These are phyloP conservation scores for Corchorus olitorius DNA, from an alignment of 345 rosid genomes.

Conservation along the genomic window DNA sequence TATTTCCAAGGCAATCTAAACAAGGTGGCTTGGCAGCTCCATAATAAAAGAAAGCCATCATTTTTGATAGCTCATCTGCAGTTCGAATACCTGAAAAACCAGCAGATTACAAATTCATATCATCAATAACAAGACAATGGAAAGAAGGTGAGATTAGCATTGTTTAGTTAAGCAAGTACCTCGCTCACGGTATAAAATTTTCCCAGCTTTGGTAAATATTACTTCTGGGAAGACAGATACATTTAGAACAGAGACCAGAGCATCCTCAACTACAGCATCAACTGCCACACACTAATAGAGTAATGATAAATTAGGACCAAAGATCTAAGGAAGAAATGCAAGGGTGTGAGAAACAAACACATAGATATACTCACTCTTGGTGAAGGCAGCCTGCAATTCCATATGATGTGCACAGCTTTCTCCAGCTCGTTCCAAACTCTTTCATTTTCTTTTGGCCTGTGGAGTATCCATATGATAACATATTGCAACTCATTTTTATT, in stretches of 20 bases:
- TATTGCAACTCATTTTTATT: not conserved
- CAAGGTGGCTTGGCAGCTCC: conserved; percentile 88
- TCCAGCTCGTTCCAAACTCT: conserved; percentile 60
- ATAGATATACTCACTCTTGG: conserved; percentile 62
- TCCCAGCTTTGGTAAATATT: conserved; percentile 86
- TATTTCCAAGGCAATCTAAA: conserved; percentile 33
- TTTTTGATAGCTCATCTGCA: conserved; percentile 78
- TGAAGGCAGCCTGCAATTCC: conserved; percentile 91
- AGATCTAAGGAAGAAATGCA: not conserved
- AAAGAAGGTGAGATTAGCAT: not conserved
- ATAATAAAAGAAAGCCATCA: conserved; percentile 88
- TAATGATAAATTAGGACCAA: conserved; percentile 21
- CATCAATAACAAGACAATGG: not conserved
- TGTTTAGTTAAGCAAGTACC: conserved; percentile 40
- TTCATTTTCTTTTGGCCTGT: conserved; percentile 81
- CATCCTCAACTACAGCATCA: conserved; percentile 73
- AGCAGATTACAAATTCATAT: conserved; percentile 11
- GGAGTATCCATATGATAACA: conserved; percentile 10
- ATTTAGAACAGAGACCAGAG: conserved; percentile 68
- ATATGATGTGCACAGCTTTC: conserved; percentile 85
- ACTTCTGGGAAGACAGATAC: conserved; percentile 72
- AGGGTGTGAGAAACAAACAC: conserved; percentile 4
- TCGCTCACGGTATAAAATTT: conserved; percentile 79
- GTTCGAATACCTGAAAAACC: conserved; percentile 54
- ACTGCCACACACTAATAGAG: conserved; percentile 75